Conservation (phyloP, 768 basidiomycete species). For the Sutorius australiensis region DNA sequence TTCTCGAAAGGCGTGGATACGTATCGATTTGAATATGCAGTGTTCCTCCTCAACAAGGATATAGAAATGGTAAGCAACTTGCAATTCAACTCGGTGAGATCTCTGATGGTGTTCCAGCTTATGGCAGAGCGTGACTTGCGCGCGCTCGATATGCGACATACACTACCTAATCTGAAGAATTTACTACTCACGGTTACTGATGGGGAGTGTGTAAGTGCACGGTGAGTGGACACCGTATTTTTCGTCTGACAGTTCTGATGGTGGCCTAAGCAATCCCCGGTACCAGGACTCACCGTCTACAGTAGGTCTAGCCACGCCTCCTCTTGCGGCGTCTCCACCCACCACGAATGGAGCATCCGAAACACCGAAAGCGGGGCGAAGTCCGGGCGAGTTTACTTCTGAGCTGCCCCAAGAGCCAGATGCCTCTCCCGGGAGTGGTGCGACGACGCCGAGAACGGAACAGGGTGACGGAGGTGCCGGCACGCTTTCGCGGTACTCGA, state of each 20-base stretch:
- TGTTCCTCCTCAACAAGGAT: conserved; percentile 94
- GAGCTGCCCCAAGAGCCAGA: conserved; percentile 32
- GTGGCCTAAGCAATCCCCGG: conserved; percentile 15
- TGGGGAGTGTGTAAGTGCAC: conserved; percentile 49
- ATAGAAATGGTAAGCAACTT: conserved; percentile 74
- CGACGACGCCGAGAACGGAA: conserved; percentile 51
- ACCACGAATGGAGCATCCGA: conserved; percentile 13
- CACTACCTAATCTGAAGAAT: conserved; percentile 94
- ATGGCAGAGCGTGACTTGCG: conserved; percentile 89
- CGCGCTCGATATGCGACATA: conserved; percentile 91
- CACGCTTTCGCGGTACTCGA: conserved; percentile 38
- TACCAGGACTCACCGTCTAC: conserved; percentile 20
- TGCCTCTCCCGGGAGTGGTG: conserved; percentile 51
- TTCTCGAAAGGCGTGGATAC: conserved; percentile 94
- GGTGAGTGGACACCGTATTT: conserved; percentile 37
- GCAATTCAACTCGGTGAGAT: not conserved
- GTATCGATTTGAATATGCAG: conserved; percentile 96
- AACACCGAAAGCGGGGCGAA: conserved; percentile 27
- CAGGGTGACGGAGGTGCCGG: conserved; percentile 31
- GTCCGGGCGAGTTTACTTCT: conserved; percentile 4
- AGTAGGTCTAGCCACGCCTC: conserved; percentile 25
- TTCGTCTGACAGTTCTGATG: conserved; percentile 10
- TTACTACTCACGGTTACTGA: conserved; percentile 81
- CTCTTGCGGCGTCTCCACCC: conserved; percentile 16
- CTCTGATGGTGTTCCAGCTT: conserved; percentile 47